Evolutionary conservation across 805 yeast genomes (phyloP).

Genomic region (Saccharomyces paradoxus): DNA sequence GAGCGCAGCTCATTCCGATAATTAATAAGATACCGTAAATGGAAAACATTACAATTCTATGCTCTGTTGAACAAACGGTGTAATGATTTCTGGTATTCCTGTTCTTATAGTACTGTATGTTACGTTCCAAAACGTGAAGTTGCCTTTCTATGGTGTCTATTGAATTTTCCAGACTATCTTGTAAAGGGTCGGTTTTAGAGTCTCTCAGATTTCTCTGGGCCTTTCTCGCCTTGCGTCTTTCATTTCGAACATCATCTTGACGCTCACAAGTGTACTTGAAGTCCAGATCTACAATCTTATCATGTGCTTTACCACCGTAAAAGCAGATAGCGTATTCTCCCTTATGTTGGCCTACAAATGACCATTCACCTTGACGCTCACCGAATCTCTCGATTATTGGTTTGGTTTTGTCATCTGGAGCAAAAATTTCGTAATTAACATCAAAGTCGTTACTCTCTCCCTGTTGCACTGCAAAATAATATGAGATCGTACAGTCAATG

Average conservation of each 20-base stretch:
- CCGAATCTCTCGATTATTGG: conserved; percentile 45
- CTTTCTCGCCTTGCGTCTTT: conserved; percentile 40
- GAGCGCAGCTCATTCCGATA: conserved; percentile 63
- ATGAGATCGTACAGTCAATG: conserved; percentile 51
- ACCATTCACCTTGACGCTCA: conserved; percentile 74
- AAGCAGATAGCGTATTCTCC: conserved; percentile 91
- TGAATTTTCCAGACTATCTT: conserved; percentile 29
- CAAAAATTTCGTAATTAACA: conserved; percentile 30
- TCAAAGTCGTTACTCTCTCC: conserved; percentile 18
- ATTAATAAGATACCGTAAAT: conserved; percentile 54
- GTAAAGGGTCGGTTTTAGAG: conserved; percentile 15
- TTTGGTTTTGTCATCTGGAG: conserved; percentile 20
- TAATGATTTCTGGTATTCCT: conserved; percentile 87
- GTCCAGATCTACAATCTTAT: conserved; percentile 79
- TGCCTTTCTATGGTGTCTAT: conserved; percentile 53
- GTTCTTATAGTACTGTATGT: conserved; percentile 75
- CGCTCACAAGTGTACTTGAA: conserved; percentile 34
- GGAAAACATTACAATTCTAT: conserved; percentile 58
- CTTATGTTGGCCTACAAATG: conserved; percentile 49
- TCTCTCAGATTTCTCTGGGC: conserved; percentile 12
- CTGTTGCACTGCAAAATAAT: conserved; percentile 28
- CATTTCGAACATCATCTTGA: conserved; percentile 47
- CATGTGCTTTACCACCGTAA: conserved; percentile 71
- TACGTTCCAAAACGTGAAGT: conserved; percentile 46
- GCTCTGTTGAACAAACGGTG: conserved; percentile 59